Percentiles rank a stretch among this genome's conserved stretches.
Evolutionary conservation across 176 grass and related monocot genomes (phyloP).

Genomic region (Carex myosuroides): DNA sequence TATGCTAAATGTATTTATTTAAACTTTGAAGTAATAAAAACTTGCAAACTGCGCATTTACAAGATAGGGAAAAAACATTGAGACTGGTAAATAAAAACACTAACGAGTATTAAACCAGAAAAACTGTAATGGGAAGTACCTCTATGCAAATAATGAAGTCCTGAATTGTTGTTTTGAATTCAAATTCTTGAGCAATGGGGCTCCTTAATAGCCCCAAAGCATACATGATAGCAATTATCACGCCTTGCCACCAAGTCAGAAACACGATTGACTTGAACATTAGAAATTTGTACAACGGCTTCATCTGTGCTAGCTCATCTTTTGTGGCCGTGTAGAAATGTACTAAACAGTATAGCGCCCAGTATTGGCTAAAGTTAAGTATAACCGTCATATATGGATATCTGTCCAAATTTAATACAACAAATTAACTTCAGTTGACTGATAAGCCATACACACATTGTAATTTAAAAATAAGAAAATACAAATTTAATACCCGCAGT

Average conservation of each 20-base stretch:
- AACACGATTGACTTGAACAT: constrained; percentile 96
- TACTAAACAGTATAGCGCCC: constrained; percentile 94
- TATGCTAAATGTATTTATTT: constrained; percentile 15
- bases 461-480: neutral
- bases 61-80: neutral
- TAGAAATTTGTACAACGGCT: constrained; percentile 88
- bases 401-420: constrained; percentile 37
- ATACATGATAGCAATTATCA: constrained; percentile 89
- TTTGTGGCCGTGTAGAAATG: constrained; percentile 92
- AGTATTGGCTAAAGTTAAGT: constrained; percentile 96
- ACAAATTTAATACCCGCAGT: constrained; percentile 59
- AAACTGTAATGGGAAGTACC: constrained; percentile 41
- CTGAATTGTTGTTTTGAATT: constrained; percentile 92
- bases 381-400: constrained; percentile 82
- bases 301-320: constrained; percentile 80
- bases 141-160: constrained; percentile 99
- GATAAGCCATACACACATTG: constrained; percentile 20
- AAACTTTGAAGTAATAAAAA: neutral
- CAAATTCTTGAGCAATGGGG: constrained; percentile 75
- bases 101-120: neutral
- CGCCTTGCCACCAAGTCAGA: constrained; percentile 97
- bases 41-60: neutral
- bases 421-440: constrained; percentile 18
- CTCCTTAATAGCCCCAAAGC: constrained; percentile 76
- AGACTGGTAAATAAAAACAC: neutral